These are phyloP conservation scores for Yarrowia sp. DNA, from an alignment of 805 yeast genomes.

Conservation along the genomic window DNA sequence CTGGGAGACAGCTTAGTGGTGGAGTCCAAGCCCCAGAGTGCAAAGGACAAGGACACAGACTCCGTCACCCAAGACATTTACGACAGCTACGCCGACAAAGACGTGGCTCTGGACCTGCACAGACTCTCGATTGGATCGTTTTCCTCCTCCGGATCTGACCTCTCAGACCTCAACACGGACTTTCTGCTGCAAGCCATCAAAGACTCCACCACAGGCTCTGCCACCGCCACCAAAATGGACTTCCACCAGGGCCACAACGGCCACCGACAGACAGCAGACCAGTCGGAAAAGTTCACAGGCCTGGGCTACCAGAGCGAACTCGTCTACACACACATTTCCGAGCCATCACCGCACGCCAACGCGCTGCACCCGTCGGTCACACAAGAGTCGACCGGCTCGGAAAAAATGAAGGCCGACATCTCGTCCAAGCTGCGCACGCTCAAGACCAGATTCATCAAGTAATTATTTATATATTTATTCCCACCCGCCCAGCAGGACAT, in stretches of 20 bases:
- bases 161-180: slow-evolving; percentile 21
- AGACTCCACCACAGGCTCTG: slow-evolving; percentile 8
- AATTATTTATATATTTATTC: slow-evolving; percentile 24
- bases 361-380: not conserved
- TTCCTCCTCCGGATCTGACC: slow-evolving; percentile 15
- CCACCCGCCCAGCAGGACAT: too few species aligned
- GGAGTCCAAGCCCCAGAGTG: not conserved
- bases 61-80: slow-evolving; percentile 18
- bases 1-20: slow-evolving; percentile 1
- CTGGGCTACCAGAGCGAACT: slow-evolving; percentile 20
- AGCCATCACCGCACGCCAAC: not conserved
- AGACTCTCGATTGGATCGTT: slow-evolving; percentile 18
- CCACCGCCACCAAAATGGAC: slow-evolving; percentile 8
- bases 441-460: slow-evolving; percentile 9
- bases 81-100: slow-evolving; percentile 1
- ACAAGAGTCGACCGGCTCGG: not conserved
- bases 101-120: not conserved
- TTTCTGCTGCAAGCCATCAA: slow-evolving; percentile 22
- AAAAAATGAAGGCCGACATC: not conserved
- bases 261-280: slow-evolving; percentile 12
- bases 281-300: slow-evolving; percentile 15
- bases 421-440: not conserved
- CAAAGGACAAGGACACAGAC: not conserved
- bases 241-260: slow-evolving; percentile 26
- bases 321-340: not conserved